phyloP scores from a whole-genome alignment of 2,329 filamentous ascomycete species.

The Colletotrichum lini region DNA sequence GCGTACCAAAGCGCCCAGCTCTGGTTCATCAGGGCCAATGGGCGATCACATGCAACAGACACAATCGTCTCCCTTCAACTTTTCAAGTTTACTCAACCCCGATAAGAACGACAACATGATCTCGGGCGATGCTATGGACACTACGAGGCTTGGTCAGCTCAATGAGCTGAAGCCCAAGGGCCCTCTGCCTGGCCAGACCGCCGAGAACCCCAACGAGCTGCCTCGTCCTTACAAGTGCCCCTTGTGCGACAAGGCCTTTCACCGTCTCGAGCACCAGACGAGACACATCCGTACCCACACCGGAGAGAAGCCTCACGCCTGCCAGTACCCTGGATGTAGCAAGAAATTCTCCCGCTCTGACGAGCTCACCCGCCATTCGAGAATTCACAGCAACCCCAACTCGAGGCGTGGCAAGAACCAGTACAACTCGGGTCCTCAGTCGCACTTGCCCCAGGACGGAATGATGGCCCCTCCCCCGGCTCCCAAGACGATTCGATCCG shows the following conservation, averaged over 20 bases:
- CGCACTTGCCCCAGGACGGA: constrained; percentile 66
- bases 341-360: constrained; percentile 98
- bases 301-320: constrained; percentile 97
- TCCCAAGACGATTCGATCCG: constrained; percentile 87
- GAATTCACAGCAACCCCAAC: constrained; percentile 99
- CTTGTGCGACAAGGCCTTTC: constrained; percentile 98
- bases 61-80: constrained; percentile 77
- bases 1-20: constrained; percentile 13
- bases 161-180: constrained; percentile 70
- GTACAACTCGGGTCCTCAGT: constrained; percentile 52
- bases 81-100: constrained; percentile 82
- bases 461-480: constrained; percentile 83
- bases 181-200: constrained; percentile 71
- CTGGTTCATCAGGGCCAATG: constrained; percentile 42
- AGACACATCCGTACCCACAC: constrained; percentile 96
- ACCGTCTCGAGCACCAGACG: constrained; percentile 94
- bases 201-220: constrained; percentile 78
- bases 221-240: constrained; percentile 98
- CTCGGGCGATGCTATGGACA: constrained; percentile 38
- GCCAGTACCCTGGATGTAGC: constrained; percentile 94
- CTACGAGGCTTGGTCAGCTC: constrained; percentile 35
- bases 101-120: constrained; percentile 39
- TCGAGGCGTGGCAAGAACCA: constrained; percentile 90
- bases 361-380: constrained; percentile 94
- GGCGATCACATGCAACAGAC: constrained; percentile 81